These are phyloP conservation scores for Gorgonomyces haynaldii DNA, from an alignment of 192 early-diverging fungal species.

Conservation along the genomic window DNA sequence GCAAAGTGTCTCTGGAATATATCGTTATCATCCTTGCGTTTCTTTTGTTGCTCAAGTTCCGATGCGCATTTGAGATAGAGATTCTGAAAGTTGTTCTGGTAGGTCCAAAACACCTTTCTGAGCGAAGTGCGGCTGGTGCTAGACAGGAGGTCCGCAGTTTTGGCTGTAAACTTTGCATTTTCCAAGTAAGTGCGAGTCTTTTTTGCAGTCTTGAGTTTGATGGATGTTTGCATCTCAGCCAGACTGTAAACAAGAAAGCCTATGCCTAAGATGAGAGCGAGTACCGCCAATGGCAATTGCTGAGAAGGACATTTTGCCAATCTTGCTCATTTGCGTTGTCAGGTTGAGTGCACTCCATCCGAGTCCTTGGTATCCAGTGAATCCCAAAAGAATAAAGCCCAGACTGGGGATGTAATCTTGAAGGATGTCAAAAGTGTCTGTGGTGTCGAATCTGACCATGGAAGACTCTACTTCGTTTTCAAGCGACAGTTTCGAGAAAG, in stretches of 20 bases:
- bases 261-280: constrained; percentile 21
- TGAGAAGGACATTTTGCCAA: constrained; percentile 28
- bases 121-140: too few relatives aligned
- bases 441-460: constrained; percentile 34
- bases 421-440: constrained; percentile 38
- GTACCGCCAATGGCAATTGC: constrained; percentile 40
- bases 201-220: constrained; percentile 27
- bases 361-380: constrained; percentile 34
- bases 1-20: too few relatives aligned
- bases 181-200: constrained; percentile 34
- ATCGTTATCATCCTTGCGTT: too few relatives aligned
- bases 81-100: too few relatives aligned
- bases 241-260: constrained; percentile 40
- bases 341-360: constrained; percentile 6
- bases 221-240: constrained; percentile 32
- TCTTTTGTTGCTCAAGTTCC: too few relatives aligned
- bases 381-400: constrained; percentile 23
- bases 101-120: too few relatives aligned
- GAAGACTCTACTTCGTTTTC: constrained; percentile 12
- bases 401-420: constrained; percentile 40
- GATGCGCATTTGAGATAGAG: too few relatives aligned
- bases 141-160: constrained; percentile 25
- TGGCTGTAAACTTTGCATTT: constrained; percentile 19
- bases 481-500: constrained; percentile 7
- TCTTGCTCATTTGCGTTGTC: neutral